These are phyloP conservation scores for Pyrenochaeta sp. DNA, from an alignment of 2,329 filamentous ascomycete species.

Conservation along the genomic window DNA sequence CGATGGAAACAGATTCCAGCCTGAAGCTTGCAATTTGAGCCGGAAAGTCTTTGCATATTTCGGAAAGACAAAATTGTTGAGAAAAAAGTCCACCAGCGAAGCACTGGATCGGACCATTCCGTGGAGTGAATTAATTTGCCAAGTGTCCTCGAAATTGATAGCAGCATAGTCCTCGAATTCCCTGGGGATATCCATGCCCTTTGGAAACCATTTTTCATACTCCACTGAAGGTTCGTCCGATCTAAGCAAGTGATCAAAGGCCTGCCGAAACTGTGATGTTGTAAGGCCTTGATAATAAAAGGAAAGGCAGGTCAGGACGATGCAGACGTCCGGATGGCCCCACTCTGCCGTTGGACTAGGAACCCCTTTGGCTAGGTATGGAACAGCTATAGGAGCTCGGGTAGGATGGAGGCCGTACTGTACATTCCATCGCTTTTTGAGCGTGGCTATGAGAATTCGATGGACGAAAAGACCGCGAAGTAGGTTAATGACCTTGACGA, in stretches of 20 bases:
- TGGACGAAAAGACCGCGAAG: slow-evolving; percentile 69
- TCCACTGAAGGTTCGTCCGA: slow-evolving; percentile 64
- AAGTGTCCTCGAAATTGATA: slow-evolving; percentile 66
- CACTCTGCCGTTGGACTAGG: slow-evolving; percentile 71
- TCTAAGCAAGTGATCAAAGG: slow-evolving; percentile 60
- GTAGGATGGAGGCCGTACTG: slow-evolving; percentile 59
- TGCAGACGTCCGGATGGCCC: slow-evolving; percentile 68
- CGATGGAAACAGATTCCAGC: slow-evolving; percentile 70
- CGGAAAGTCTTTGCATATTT: slow-evolving; percentile 70
- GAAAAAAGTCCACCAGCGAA: slow-evolving; percentile 67
- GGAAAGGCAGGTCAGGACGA: slow-evolving; percentile 55
- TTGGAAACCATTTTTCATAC: slow-evolving; percentile 64
- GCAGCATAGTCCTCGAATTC: slow-evolving; percentile 60
- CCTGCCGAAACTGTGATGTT: slow-evolving; percentile 57
- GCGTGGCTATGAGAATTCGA: slow-evolving; percentile 64
- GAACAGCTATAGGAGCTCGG: slow-evolving; percentile 69
- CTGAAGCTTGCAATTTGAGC: slow-evolving; percentile 68
- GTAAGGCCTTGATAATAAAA: slow-evolving; percentile 70
- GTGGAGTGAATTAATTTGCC: slow-evolving; percentile 56
- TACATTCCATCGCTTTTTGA: slow-evolving; percentile 73
- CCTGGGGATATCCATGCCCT: slow-evolving; percentile 50
- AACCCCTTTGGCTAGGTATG: slow-evolving; percentile 68
- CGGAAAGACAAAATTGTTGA: slow-evolving; percentile 71
- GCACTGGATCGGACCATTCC: slow-evolving; percentile 55
- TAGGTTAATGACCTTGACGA: slow-evolving; percentile 59